Conservation (phyloP, 495 filamentous ascomycete genomes). For the Cercophora newfieldiana region DNA sequence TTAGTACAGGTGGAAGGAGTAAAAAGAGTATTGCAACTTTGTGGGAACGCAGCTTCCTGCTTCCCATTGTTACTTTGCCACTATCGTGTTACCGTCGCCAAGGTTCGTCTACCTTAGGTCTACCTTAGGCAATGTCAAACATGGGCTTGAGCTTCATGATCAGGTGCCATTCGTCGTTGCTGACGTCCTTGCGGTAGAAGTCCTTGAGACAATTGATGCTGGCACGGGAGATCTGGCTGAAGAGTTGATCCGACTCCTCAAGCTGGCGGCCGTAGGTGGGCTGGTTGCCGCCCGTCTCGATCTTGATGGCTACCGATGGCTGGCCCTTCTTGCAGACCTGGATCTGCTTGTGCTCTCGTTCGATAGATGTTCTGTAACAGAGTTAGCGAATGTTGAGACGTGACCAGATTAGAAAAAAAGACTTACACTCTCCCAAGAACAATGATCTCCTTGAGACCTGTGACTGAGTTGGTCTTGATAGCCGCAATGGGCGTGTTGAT, state of each 20-base stretch:
- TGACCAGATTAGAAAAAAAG: slow-evolving; percentile 19
- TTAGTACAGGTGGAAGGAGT: not conserved
- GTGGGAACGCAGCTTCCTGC: not conserved
- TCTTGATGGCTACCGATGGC: slow-evolving; percentile 95
- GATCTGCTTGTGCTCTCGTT: slow-evolving; percentile 96
- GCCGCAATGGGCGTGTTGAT: slow-evolving; percentile 86
- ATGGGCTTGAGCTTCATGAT: slow-evolving; percentile 88
- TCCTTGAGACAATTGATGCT: slow-evolving; percentile 96
- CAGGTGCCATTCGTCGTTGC: slow-evolving; percentile 91
- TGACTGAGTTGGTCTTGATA: slow-evolving; percentile 75
- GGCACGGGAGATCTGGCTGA: slow-evolving; percentile 79
- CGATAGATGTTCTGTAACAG: slow-evolving; percentile 74
- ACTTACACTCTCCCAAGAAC: slow-evolving; percentile 93
- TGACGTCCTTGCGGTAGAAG: slow-evolving; percentile 87
- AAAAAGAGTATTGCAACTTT: too few relatives aligned
- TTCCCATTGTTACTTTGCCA: not conserved
- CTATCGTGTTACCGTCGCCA: not conserved
- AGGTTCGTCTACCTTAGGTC: not conserved
- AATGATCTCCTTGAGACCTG: slow-evolving; percentile 79
- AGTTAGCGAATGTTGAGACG: slow-evolving; percentile 14
- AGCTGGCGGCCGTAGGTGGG: slow-evolving; percentile 93
- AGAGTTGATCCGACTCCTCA: slow-evolving; percentile 88
- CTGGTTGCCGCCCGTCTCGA: slow-evolving; percentile 90
- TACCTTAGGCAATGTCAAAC: slow-evolving; percentile 71
- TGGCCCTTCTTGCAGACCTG: slow-evolving; percentile 90